A percentile compares a stretch with the other conserved stretches of the same genome.
These are phyloP conservation scores for Candida gigantensis DNA, from an alignment of 1,139 yeast species.

Conservation along the genomic window DNA sequence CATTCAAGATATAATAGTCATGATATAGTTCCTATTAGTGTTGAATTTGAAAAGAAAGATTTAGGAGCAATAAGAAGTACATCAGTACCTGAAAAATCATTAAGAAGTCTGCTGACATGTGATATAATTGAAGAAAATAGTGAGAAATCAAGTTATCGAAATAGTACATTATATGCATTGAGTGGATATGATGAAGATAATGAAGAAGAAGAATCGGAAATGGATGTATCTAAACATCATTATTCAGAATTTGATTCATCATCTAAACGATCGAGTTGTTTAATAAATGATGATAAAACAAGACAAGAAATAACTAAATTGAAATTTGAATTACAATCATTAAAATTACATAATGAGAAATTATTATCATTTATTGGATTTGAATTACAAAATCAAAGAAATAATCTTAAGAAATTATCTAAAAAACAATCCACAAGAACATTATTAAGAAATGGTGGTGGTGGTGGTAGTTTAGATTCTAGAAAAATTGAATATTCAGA, in stretches of 20 bases:
- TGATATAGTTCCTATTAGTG: conserved; percentile 47
- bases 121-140: conserved; percentile 9
- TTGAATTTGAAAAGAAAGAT: conserved; percentile 39
- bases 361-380: conserved; percentile 58
- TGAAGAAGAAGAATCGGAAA: conserved; percentile 11
- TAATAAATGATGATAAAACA: conserved; percentile 35
- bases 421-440: conserved; percentile 32
- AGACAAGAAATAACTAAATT: conserved; percentile 54
- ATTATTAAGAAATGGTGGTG: too few relatives aligned
- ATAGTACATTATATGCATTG: conserved; percentile 15
- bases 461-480: too few relatives aligned
- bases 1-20: conserved; percentile 48
- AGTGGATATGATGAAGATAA: conserved; percentile 16
- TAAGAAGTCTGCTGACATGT: conserved; percentile 7
- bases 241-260: conserved; percentile 11
- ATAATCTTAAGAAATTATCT: conserved; percentile 43
- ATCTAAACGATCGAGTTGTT: conserved; percentile 39
- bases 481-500: conserved; percentile 52
- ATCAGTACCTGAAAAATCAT: conserved; percentile 32
- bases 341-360: conserved; percentile 57
- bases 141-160: conserved; percentile 9
- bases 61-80: conserved; percentile 25
- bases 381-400: conserved; percentile 52
- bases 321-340: conserved; percentile 55
- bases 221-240: conserved; percentile 8